Evolutionary conservation across 2,329 filamentous ascomycete genomes (phyloP), one percentile per base, ranked within the genome.

Genomic region (Decorospora gaudefroyi): DNA sequence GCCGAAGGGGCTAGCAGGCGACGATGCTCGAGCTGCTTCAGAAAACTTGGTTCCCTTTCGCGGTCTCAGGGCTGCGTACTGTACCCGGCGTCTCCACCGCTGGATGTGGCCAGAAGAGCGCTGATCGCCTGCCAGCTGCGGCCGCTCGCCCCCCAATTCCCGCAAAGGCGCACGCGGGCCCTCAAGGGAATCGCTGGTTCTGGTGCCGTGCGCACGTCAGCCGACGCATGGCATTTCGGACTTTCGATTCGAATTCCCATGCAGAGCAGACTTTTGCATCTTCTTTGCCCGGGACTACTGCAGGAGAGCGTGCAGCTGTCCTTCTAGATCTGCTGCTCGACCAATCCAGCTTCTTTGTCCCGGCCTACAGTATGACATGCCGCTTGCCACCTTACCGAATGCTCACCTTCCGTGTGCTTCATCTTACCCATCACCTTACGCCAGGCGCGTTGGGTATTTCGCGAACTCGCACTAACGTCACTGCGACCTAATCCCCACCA

Each of bases 401-500:
- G n/a, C n/a, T n/a, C 36, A 36, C 11, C 34, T 21, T 46, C 38
- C 27, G 37, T 37, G 27, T 42, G 10, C 28, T 26, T 25, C 34
- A 43, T 29, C 27, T 37, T 49, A 15, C 29, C 43, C 23, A 26
- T 16, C 18, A 16, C 15, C 17, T 36, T 28, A 37, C 25, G 27
- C 27, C 23, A 47, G 39, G 37, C 42, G 25, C 46, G 26, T 45
- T 37, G 30, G 29, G 16, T 41, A 37, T 10, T 27, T 39, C 37
- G 50, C 50, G 27, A n/a, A 37, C 45, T 27, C 34, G 43, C 46
- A 19, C 43, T 35, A 21, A 50, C 53, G 48, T 52, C 51, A 46
- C 46, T 32, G 31, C 42, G 35, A 44, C 44, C 40, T 32, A 43
- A 40, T 46, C 19, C 15, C 21, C 40, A 21, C 35, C 32, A 13